phyloP scores from a whole-genome alignment of 106 monocot genomes.

The Vanilla planifolia region DNA sequence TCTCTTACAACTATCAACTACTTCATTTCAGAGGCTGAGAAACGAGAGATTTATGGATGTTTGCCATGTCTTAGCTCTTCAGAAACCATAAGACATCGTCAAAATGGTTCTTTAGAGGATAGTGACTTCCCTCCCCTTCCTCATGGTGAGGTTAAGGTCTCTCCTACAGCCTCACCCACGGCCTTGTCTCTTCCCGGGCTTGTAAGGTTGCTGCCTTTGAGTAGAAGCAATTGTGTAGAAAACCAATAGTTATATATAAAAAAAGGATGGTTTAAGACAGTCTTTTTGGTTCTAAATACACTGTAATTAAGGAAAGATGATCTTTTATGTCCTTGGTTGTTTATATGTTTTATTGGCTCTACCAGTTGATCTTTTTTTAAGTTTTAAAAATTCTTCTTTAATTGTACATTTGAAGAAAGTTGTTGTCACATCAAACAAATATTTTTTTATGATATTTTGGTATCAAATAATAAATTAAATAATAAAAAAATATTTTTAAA shows the following conservation, averaged over 20 bases:
- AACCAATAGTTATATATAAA: slow-evolving; percentile 5
- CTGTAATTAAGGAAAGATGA: too few species aligned
- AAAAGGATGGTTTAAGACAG: not conserved
- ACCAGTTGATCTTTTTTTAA: too few species aligned
- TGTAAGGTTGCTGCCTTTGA: not conserved
- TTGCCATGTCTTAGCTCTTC: slow-evolving; percentile 3
- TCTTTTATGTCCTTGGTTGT: too few species aligned
- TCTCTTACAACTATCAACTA: slow-evolving; percentile 45
- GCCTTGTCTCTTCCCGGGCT: slow-evolving; percentile 7
- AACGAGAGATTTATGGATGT: slow-evolving; percentile 6
- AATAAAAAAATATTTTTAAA: too few species aligned
- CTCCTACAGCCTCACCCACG: slow-evolving; percentile 10
- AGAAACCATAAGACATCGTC: not conserved
- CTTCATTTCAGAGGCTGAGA: slow-evolving; percentile 20
- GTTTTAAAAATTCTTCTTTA: too few species aligned
- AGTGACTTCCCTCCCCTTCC: not conserved
- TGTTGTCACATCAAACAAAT: too few species aligned
- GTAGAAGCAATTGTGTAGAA: slow-evolving; percentile 5
- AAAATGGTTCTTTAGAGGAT: slow-evolving; percentile 1
- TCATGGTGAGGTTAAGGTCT: not conserved
- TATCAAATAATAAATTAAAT: too few species aligned
- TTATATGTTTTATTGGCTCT: too few species aligned
- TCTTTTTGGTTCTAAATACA: too few species aligned
- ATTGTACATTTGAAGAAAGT: too few species aligned
- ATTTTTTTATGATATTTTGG: too few species aligned